Evolutionary conservation across 106 monocot genomes (phyloP), one percentile per base, ranked within the genome.

Genomic region (Acorus gramineus): DNA sequence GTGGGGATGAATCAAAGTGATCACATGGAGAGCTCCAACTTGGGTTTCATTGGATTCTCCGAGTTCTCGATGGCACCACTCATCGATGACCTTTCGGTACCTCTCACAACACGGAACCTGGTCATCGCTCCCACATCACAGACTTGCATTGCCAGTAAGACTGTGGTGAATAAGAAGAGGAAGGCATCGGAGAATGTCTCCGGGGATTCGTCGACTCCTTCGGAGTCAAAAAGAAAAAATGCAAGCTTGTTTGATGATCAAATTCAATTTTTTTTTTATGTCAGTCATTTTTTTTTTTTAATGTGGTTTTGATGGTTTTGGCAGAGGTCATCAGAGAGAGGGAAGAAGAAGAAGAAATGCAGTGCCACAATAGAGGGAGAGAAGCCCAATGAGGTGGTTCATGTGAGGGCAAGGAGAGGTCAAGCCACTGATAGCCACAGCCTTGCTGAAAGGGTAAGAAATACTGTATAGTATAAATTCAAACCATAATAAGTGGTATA

Each of bases 401-500:
- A 74, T 68, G 74, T 74, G 46, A 74, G 74, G 42, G 74, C 74
- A 54, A 74, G 61, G 43, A 67, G 74, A 49, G 74, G 74, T 4
- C 74, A 74, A 44, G 74, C 74, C 47, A 73, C 73, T 43, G 66
- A 73, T 50, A 73, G 58, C 66, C 73, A 73, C 46, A 73, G 73
- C 55, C 60, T 74, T 42, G 66, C 74, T 49, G 74, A 74, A 74
- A 74, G 74, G 74, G 74, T 74, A 68, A 46, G 66, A 42, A 47
- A 3, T 28, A 1, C 28, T 28, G 28, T 28, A 28, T 28, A 1
- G 28, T 28, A 28, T 28, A 28, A 28, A 28, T 28, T 28, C 28
- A 28, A 28, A 28, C 28, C 28, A 28, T 28, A 28, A 28, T 28
- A 28, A 28, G 28, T 28, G 28, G 28, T 28, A 28, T 28, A 28